Evolutionary conservation across 2,329 filamentous ascomycete species (phyloP), one percentile per base, ranked within the genome.

Genomic region (Fusarium camptoceras): DNA sequence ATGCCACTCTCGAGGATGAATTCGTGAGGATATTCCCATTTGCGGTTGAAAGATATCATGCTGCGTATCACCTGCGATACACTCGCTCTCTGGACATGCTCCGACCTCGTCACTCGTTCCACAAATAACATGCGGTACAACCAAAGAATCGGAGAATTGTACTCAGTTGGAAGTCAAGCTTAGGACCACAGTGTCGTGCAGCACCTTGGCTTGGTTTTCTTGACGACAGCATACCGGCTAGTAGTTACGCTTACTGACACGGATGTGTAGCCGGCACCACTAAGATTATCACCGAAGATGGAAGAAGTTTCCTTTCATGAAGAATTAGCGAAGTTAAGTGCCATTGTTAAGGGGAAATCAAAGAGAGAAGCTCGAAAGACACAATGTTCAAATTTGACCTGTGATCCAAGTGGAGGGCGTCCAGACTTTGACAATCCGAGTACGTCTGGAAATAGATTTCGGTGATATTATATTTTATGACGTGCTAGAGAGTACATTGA

Each of bases 141-240:
- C 43, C 6, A 31, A 22, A 28, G 9, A 22, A 50, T 74, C 68
- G 65, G 61, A 61, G 43, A 58, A 57, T 71, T 73, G 50, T 5
- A 65, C 66, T 66, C 53, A 71, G 60, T 66, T 66, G 48, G 63
- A 46, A 51, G 55, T 51, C 22, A 58, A 53, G 66, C 73, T 61
- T 16, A 49, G 68, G 53, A 71, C 60, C 27, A 30, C 58, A 12
- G 39, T 47, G 55, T 55, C 63, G 54, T 66, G 37, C 24, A 30
- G 55, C 53, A 24, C 30, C 27, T n/a, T 53, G 9, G 22, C 31
- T 59, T 59, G 66, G 63, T 27, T 49, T 41, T 31, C 16, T 66
- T 30, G 11, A 31, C 43, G 20, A 65, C 31, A 42, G 39, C 44
- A 56, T 39, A 18, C 31, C 31, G 37, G 20, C 20, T 37, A 12